Base-by-base conservation (phyloP, 1,284 basidiomycete species). In the Singerocomus inundabilis region DNA sequence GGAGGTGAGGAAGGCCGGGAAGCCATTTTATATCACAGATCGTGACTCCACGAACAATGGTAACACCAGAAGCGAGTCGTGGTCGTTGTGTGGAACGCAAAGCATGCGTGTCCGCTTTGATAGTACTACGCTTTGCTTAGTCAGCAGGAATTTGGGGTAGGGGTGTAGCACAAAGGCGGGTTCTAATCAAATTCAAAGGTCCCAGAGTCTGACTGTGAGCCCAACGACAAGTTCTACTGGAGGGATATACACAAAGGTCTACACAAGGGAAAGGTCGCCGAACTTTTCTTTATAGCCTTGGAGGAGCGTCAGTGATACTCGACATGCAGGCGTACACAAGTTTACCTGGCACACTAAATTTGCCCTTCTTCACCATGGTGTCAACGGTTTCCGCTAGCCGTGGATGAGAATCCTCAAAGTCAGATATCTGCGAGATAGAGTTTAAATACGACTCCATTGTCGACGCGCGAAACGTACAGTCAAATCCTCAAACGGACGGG, bases 351-450 rank as follows among this genome's bases (percentile, higher is more conserved):
- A 97, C 93, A 67, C 88, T 91, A 90, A 93, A 99, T 79, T 98
- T 98, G 73, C 97, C 97, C 80, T 99, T 97, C 83, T 91, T 88
- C 65, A 98, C 73, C 94, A 98, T 98, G 63, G 85, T 94, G 78
- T 98, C 93, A 61, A 98, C 92, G 42, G 92, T 85, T 74, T 97
- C 85, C 46, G 80, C 75, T 69, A 99, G 88, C 72, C 94, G 92
- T 42, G 97, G 97, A 71, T 95, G 89, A 44, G 97, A 96, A 57
- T 87, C 80, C 60, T 88, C 85, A 61, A 99, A 91, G 61, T 99
- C 97, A 63, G 90, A 86, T 57, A 85, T 78, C 92, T 94, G 58
- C 48, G 13, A 30, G 47, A 54, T 37, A 43, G 3, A 28, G 29
- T 34, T 38, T 44, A 42, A 21, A 49, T 10, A 45, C 34, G 6